These are phyloP conservation scores for Coelastrella sp. DNA, from an alignment of 139 green algal genomes.

Conservation along the genomic window DNA sequence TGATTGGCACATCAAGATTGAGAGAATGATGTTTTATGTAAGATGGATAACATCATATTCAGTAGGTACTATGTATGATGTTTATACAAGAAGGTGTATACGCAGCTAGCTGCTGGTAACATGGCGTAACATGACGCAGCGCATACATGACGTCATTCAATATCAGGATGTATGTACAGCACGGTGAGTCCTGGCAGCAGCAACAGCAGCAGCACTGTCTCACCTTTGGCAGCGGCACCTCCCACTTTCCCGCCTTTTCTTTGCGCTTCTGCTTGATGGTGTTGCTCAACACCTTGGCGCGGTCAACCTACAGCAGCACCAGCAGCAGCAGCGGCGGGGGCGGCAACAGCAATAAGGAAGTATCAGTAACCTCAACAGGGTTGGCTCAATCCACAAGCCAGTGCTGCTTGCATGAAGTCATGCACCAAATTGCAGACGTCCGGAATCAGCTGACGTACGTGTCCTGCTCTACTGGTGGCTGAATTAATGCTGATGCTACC, in stretches of 20 bases:
- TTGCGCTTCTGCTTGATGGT: conserved; percentile 99
- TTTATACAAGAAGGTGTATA: too few relatives aligned
- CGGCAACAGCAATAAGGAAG: neutral
- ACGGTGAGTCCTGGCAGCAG: neutral
- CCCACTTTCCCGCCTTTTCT: conserved; percentile 99
- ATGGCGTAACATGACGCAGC: too few relatives aligned
- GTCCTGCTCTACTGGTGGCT: neutral
- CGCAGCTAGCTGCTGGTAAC: too few relatives aligned
- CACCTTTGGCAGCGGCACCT: conserved; percentile 99
- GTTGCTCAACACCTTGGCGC: conserved; percentile 99
- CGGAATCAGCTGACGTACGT: neutral
- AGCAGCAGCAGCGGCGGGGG: too few relatives aligned
- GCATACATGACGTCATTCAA: too few relatives aligned
- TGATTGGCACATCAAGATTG: neutral
- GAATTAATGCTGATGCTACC: neutral
- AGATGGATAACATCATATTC: too few relatives aligned
- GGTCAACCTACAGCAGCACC: conserved; percentile 74
- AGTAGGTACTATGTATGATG: too few relatives aligned
- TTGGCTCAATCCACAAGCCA: too few relatives aligned
- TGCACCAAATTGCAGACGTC: neutral
- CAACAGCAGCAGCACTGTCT: neutral
- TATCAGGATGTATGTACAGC: neutral
- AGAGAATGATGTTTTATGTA: too few relatives aligned
- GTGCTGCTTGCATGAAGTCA: neutral
- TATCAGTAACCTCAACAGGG: conserved; percentile 48